Evolutionary conservation across 1,139 yeast species (phyloP).

Genomic region (Kodamaea ohmeri): DNA sequence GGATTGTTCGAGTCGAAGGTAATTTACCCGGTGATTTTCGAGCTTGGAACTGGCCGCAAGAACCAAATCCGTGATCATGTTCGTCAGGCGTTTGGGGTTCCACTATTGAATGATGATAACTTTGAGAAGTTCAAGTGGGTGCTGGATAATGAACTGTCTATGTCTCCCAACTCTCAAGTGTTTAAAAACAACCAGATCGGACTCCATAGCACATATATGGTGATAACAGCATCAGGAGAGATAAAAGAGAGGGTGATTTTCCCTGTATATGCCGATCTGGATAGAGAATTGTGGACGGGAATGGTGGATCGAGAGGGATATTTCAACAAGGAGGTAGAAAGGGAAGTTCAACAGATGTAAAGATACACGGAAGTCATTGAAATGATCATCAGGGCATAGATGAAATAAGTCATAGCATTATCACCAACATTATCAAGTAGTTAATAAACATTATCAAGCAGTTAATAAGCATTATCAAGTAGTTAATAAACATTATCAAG

Average conservation of each 20-base stretch:
- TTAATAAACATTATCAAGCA: no score
- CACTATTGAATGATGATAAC: constrained; percentile 26
- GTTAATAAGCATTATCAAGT: no score
- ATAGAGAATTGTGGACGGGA: constrained; percentile 22
- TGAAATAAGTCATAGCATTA: no score
- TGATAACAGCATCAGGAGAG: constrained; percentile 10
- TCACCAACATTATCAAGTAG: no score
- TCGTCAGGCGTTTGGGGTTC: constrained; percentile 18
- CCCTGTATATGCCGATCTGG: constrained; percentile 16
- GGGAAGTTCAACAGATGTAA: constrained; percentile 1
- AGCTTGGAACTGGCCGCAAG: constrained; percentile 26
- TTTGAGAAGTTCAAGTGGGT: constrained; percentile 19
- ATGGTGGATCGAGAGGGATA: constrained; percentile 14
- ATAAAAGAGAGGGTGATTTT: constrained; percentile 14
- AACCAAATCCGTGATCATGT: constrained; percentile 29
- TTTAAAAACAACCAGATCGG: constrained; percentile 25
- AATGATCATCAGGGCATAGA: neutral
- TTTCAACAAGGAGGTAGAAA: constrained; percentile 6
- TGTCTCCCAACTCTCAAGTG: constrained; percentile 16
- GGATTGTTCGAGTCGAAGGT: constrained; percentile 13
- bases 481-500: no score
- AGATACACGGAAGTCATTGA: neutral
- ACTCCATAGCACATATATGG: constrained; percentile 22
- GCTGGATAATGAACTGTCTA: constrained; percentile 1
- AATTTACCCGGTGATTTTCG: constrained; percentile 21